Evolutionary conservation across 2,329 filamentous ascomycete species (phyloP), one percentile per base, ranked within the genome.

Genomic region (Fusarium buharicum): DNA sequence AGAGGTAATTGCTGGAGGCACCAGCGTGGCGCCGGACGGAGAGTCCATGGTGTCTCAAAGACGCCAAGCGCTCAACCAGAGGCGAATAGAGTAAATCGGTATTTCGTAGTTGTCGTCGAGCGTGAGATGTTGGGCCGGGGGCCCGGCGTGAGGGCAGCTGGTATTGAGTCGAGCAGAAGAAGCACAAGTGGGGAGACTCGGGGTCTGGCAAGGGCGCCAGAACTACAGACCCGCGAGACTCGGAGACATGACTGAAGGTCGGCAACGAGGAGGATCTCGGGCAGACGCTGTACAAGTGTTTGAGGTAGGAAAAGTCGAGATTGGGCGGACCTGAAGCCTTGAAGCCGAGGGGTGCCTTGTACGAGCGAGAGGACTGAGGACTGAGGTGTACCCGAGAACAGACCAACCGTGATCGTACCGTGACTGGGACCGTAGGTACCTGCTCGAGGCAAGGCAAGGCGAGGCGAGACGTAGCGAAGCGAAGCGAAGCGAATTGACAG

Each of bases 1-100:
- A 61, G 81, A 80, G 68, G 79, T 75, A 64, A 86, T 79, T 60
- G 79, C 82, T 59, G 82, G 84, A 59, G 83, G 83, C 44, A 82
- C 82, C 73, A 86, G 76, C 61, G 69, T 64, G 51, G 64, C 74
- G 44, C 67, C 59, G 36, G 68, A 62, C 24, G 62, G 64, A 53
- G 70, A 73, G 62, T 83, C 82, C 82, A 85, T 70, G 38, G 38
- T 51, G 49, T 53, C 47, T 59, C 43, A 50, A 49, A 44, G 40
- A 39, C 24, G 17, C 39, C 38, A 60, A 54, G 44, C 28, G 47
- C 48, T 36, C 31, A 50, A 36, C 36, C 24, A 49, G 28, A 17
- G 47, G 24, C 39, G 8, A 43, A 45, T 60, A 44, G 41, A 46
- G 61, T 54, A 20, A 44, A 53, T 52, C 20, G 46, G 55, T 50